Percentiles rank a stretch among this genome's conserved stretches.
Conservation (phyloP, 805 yeast species). For the Lipomyces oligophaga region DNA sequence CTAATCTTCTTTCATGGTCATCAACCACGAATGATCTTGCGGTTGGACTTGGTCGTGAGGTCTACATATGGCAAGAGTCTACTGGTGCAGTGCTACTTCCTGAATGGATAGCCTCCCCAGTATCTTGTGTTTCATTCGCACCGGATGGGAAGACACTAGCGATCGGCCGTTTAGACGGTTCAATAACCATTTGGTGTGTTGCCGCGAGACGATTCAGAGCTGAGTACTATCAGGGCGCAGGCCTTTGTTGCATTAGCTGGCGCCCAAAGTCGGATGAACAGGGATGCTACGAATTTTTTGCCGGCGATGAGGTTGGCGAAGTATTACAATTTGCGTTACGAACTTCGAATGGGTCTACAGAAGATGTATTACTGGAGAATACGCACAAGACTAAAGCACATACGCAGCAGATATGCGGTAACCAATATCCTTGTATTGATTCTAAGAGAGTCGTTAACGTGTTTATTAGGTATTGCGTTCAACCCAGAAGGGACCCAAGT, state of each 20-base stretch:
- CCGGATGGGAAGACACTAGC: conserved; percentile 48
- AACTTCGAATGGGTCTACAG: background rate
- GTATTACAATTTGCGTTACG: conserved; percentile 18
- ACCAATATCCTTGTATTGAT: background rate
- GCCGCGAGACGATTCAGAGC: conserved; percentile 9
- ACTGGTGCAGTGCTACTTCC: conserved; percentile 47
- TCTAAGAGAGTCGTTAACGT: background rate
- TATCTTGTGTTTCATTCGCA: conserved; percentile 49
- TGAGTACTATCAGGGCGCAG: conserved; percentile 25
- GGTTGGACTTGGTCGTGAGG: conserved; percentile 60
- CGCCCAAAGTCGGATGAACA: conserved; percentile 13
- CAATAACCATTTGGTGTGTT: conserved; percentile 45
- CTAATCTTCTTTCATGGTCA: conserved; percentile 75
- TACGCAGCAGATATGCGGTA: conserved; percentile 33
- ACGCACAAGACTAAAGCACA: conserved; percentile 28
- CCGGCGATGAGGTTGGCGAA: conserved; percentile 32
- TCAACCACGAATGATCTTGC: conserved; percentile 47
- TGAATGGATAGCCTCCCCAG: conserved; percentile 37
- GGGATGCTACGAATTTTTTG: conserved; percentile 21
- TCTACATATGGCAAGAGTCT: conserved; percentile 60
- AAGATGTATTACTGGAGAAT: conserved; percentile 3
- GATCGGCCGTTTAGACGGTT: conserved; percentile 59
- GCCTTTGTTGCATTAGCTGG: conserved; percentile 31
- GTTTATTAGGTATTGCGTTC: conserved; percentile 52
- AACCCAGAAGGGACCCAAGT: conserved; percentile 52